These are phyloP conservation scores for Ceratonia siliqua DNA, from an alignment of 306 rosid genomes.

Conservation along the genomic window DNA sequence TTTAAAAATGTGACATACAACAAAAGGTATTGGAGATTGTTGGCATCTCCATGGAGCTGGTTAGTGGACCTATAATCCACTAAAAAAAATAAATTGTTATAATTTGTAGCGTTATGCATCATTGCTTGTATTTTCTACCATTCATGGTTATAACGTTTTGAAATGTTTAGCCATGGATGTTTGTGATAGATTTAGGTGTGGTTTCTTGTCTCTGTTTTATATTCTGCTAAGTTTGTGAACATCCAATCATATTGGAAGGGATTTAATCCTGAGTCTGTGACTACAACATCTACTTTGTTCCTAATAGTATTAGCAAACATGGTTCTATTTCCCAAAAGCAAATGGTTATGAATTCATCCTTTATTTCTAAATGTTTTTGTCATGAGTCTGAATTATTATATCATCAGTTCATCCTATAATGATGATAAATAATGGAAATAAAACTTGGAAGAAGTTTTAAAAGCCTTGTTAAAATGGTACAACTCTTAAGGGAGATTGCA, in stretches of 20 bases:
- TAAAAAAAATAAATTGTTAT: not conserved
- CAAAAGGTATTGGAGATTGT: conserved; percentile 85
- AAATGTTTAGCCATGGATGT: not conserved
- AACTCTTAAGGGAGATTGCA: not conserved
- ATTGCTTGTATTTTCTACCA: too few relatives aligned
- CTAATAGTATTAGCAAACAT: not conserved
- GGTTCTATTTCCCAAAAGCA: not conserved
- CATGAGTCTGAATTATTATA: not conserved
- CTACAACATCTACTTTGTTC: not conserved
- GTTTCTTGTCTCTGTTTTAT: not conserved
- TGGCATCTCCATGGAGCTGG: conserved; percentile 93
- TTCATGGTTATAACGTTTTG: conserved; percentile 5
- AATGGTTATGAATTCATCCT: not conserved
- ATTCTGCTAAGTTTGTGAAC: not conserved
- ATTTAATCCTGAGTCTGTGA: not conserved
- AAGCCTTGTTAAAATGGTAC: not conserved
- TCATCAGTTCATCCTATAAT: not conserved
- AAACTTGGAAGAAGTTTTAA: not conserved
- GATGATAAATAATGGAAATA: not conserved
- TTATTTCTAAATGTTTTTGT: not conserved
- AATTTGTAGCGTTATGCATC: conserved; percentile 13
- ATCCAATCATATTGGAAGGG: not conserved
- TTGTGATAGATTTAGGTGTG: not conserved
- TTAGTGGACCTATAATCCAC: conserved; percentile 27
- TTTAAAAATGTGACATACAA: conserved; percentile 79